Evolutionary conservation across 768 basidiomycete species (phyloP).

Genomic region (Tremella mesenterica): DNA sequence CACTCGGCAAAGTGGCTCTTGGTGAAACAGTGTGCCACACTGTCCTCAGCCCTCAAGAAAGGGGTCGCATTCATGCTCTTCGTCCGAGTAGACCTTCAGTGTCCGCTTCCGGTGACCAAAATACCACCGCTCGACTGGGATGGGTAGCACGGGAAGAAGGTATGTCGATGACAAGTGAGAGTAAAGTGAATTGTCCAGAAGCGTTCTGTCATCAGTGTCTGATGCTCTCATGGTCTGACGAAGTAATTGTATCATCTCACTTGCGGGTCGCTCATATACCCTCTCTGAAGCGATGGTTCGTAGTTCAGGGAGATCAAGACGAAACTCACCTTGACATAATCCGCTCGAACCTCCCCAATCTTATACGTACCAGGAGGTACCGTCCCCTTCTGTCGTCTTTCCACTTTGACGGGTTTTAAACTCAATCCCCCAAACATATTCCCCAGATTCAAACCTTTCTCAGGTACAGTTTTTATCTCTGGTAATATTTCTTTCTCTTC

Average conservation of each 20-base stretch:
- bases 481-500: neutral
- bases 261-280: too few species aligned
- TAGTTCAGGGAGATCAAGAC: neutral
- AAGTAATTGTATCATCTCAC: too few species aligned
- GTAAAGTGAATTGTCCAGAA: conserved; percentile 30
- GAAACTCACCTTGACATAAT: conserved; percentile 41
- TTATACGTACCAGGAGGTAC: conserved; percentile 43
- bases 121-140: conserved; percentile 36
- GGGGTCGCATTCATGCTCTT: too few species aligned
- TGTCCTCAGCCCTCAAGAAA: too few species aligned
- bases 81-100: conserved; percentile 33
- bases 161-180: conserved; percentile 41
- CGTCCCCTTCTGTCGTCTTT: conserved; percentile 16
- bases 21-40: too few species aligned
- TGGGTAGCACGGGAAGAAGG: conserved; percentile 32
- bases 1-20: too few species aligned
- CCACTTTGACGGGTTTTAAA: neutral
- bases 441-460: neutral
- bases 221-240: neutral
- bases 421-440: neutral
- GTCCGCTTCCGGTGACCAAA: conserved; percentile 35
- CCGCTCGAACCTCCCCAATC: conserved; percentile 39
- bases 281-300: too few species aligned
- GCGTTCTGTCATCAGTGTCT: conserved; percentile 29
- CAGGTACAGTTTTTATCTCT: neutral